Evolutionary conservation across 768 basidiomycete species (phyloP).

Genomic region (Russula lepida): DNA sequence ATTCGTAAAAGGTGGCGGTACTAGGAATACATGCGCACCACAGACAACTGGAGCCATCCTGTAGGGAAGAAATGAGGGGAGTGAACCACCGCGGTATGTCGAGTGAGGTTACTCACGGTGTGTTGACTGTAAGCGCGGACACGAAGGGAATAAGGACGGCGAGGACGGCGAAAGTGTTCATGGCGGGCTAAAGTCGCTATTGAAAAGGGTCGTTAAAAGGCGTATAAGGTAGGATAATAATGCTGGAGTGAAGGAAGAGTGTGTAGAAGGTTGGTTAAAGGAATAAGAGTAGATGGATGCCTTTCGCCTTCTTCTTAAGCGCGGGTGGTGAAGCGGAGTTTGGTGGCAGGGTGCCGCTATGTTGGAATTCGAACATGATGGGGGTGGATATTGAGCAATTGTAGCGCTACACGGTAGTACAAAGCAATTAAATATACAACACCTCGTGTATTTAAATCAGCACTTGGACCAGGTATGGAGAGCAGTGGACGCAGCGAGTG

Average conservation of each 20-base stretch:
- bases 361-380: slow-evolving; percentile 12
- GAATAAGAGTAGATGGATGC: neutral
- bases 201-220: slow-evolving; percentile 8
- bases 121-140: slow-evolving; percentile 49
- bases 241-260: slow-evolving; percentile 1
- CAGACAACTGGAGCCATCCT: slow-evolving; percentile 41
- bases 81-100: neutral
- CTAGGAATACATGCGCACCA: slow-evolving; percentile 32
- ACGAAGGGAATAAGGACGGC: slow-evolving; percentile 27
- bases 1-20: neutral
- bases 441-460: slow-evolving; percentile 2
- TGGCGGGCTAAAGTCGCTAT: slow-evolving; percentile 22
- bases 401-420: slow-evolving; percentile 8
- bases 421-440: neutral
- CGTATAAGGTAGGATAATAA: slow-evolving; percentile 1
- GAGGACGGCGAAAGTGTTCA: slow-evolving; percentile 31
- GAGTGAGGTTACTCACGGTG: slow-evolving; percentile 44
- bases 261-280: slow-evolving; percentile 4
- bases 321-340: slow-evolving; percentile 21
- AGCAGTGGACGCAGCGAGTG: neutral
- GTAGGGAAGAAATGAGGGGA: neutral
- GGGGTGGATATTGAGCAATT: neutral
- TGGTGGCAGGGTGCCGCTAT: neutral
- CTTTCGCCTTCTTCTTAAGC: neutral
- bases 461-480: neutral